Percentiles rank a stretch among this genome's conserved stretches.
Conservation (phyloP, 768 basidiomycete genomes). For the Termitomyces sp. region DNA sequence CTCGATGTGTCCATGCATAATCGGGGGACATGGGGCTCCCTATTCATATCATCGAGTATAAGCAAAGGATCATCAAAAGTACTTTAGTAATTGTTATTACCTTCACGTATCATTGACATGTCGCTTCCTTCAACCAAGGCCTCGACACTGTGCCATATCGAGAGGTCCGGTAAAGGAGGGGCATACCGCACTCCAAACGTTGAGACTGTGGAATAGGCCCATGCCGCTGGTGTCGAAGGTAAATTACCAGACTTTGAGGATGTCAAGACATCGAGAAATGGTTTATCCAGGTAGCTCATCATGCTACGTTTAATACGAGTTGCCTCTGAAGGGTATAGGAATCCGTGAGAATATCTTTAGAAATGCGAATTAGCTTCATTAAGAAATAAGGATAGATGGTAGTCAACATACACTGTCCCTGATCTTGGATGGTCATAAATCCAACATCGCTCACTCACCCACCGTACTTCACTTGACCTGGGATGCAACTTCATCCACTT, state of each 20-base stretch:
- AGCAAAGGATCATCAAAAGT: background rate
- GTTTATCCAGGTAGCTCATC: constrained; percentile 46
- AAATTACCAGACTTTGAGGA: constrained; percentile 26
- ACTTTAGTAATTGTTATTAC: constrained; percentile 32
- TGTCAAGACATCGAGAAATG: constrained; percentile 30
- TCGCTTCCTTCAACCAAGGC: constrained; percentile 91
- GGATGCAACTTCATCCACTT: constrained; percentile 93
- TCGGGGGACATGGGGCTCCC: constrained; percentile 57
- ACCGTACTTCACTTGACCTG: constrained; percentile 70
- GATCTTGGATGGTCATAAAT: constrained; percentile 97
- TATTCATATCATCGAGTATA: constrained; percentile 22
- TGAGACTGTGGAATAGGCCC: constrained; percentile 64
- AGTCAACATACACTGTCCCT: constrained; percentile 75
- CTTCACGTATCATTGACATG: constrained; percentile 71
- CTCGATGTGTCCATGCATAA: constrained; percentile 69
- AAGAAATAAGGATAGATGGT: constrained; percentile 3
- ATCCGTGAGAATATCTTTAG: constrained; percentile 87
- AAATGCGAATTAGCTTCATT: constrained; percentile 1
- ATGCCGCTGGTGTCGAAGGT: constrained; percentile 40
- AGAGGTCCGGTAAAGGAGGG: constrained; percentile 64
- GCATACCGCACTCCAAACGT: constrained; percentile 78
- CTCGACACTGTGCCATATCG: constrained; percentile 72
- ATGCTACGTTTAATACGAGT: constrained; percentile 61
- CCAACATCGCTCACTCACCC: constrained; percentile 93
- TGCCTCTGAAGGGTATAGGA: constrained; percentile 88